Evolutionary conservation across 1,284 basidiomycete genomes (phyloP).

Genomic region (Coniophora puteana): DNA sequence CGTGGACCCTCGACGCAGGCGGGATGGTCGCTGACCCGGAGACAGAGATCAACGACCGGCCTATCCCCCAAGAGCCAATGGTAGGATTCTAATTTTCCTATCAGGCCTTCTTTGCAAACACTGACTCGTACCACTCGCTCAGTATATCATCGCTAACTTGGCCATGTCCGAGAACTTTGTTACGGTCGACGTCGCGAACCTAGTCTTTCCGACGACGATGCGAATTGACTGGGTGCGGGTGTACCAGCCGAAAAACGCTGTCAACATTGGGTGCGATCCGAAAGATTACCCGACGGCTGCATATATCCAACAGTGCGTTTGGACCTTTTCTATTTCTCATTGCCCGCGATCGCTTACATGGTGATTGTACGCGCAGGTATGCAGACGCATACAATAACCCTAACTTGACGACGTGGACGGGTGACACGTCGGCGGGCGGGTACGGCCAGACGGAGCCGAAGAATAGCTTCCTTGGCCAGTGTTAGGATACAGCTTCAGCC

Average conservation of each 20-base stretch:
- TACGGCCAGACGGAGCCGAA: slow-evolving; percentile 60
- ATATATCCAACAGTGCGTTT: slow-evolving; percentile 67
- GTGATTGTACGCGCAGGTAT: slow-evolving; percentile 35
- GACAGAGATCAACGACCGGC: slow-evolving; percentile 69
- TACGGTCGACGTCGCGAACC: slow-evolving; percentile 56
- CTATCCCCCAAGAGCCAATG: slow-evolving; percentile 85
- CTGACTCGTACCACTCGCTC: slow-evolving; percentile 9
- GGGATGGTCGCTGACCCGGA: slow-evolving; percentile 67
- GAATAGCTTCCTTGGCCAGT: slow-evolving; percentile 50
- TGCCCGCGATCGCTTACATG: slow-evolving; percentile 6
- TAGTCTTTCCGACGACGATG: slow-evolving; percentile 72
- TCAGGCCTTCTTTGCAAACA: background rate
- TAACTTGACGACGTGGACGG: slow-evolving; percentile 56
- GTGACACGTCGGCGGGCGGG: too few relatives aligned
- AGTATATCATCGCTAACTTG: slow-evolving; percentile 80
- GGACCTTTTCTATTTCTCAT: background rate
- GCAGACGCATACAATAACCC: slow-evolving; percentile 50
- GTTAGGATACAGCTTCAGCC: too few relatives aligned
- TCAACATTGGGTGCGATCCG: slow-evolving; percentile 85
- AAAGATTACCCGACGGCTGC: slow-evolving; percentile 69
- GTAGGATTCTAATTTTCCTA: slow-evolving; percentile 31
- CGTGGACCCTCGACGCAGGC: slow-evolving; percentile 75
- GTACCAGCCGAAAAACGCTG: slow-evolving; percentile 64
- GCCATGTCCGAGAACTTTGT: slow-evolving; percentile 83
- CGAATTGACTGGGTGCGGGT: slow-evolving; percentile 82